These are phyloP conservation scores for Acephala macrosclerotiorum DNA, from an alignment of 2,329 filamentous ascomycete genomes.

Conservation along the genomic window DNA sequence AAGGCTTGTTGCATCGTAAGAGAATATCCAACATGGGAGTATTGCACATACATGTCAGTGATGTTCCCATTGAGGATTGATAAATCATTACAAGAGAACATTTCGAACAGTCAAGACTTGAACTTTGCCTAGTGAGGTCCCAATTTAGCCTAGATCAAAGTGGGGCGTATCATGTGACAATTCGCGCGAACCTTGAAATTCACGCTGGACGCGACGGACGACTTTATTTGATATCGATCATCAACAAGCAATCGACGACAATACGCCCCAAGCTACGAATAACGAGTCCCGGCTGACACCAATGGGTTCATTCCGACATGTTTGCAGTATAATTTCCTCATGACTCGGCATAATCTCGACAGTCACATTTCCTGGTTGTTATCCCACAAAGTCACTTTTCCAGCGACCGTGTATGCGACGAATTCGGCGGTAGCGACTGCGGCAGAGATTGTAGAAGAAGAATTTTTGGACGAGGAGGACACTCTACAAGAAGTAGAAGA, in stretches of 20 bases:
- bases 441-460: constrained; percentile 22
- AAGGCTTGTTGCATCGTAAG: no score
- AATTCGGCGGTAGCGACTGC: constrained; percentile 16
- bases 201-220: constrained; percentile 4
- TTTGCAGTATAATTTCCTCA: constrained; percentile 37
- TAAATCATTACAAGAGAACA: no score
- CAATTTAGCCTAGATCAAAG: no score
- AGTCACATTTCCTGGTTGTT: constrained; percentile 45
- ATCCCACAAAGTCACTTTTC: constrained; percentile 38
- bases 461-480: constrained; percentile 26
- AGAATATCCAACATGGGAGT: no score
- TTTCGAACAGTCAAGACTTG: no score
- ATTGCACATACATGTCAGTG: no score
- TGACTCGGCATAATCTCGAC: constrained; percentile 47
- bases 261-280: constrained; percentile 1
- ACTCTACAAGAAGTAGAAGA: constrained; percentile 14
- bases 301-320: constrained; percentile 35
- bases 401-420: constrained; percentile 29
- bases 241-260: constrained; percentile 22
- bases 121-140: no score
- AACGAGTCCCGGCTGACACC: constrained; percentile 26
- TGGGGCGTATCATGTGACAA: constrained; percentile 1
- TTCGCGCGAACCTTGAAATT: not conserved
- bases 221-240: not conserved
- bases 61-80: no score